Percentiles rank a stretch among this genome's conserved stretches.
Conservation (phyloP, 1,284 basidiomycete genomes). For the Puccinia polysora region DNA sequence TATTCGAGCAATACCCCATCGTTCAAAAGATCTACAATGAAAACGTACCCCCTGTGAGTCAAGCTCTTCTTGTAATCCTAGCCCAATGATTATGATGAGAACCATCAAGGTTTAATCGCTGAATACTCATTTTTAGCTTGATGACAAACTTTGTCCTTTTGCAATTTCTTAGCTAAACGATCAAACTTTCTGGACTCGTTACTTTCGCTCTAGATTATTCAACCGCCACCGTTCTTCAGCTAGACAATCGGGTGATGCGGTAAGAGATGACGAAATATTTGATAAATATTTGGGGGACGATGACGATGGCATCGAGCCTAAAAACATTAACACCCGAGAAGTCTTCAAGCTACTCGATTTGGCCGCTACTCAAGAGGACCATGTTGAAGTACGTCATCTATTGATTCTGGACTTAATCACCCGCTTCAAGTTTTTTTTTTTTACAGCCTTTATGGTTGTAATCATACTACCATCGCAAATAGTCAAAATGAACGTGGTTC, state of each 20-base stretch:
- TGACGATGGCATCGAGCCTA: constrained; percentile 69
- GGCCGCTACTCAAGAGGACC: constrained; percentile 83
- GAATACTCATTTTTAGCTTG: background rate
- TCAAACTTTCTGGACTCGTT: constrained; percentile 90
- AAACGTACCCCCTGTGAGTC: constrained; percentile 65
- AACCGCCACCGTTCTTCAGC: constrained; percentile 89
- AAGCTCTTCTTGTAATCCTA: background rate
- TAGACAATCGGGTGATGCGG: constrained; percentile 74
- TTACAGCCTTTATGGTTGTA: background rate
- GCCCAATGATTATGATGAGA: background rate
- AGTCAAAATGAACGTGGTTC: background rate
- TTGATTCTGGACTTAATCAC: background rate
- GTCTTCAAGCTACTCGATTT: constrained; percentile 62
- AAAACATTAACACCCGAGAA: constrained; percentile 8
- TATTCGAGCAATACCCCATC: constrained; percentile 96
- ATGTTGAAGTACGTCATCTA: constrained; percentile 64
- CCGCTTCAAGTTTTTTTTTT: constrained; percentile 1
- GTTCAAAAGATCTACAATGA: constrained; percentile 86
- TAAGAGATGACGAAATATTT: constrained; percentile 87
- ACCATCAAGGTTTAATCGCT: background rate
- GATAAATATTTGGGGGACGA: constrained; percentile 91
- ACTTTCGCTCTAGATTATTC: constrained; percentile 91
- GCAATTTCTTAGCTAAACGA: constrained; percentile 65
- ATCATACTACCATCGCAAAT: background rate
- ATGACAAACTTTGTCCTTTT: background rate